Percentiles rank a stretch among this genome's conserved stretches.
Conservation (phyloP, 768 basidiomycete genomes). For the Harrya chromipes region DNA sequence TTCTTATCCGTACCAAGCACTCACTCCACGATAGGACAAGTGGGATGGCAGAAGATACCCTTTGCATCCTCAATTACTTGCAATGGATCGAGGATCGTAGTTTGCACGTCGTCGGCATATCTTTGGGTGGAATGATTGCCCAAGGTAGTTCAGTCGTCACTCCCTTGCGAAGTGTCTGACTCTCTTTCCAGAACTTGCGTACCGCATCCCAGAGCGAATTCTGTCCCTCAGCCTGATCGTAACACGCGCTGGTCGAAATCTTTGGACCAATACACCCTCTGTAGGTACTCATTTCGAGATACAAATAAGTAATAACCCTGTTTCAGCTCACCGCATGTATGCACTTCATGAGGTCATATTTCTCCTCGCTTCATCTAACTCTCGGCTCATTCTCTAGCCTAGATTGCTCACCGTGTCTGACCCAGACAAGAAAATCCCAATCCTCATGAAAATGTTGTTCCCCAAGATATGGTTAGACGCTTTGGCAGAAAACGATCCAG, state of each 20-base stretch:
- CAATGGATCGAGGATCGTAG: conserved; percentile 64
- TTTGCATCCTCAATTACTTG: conserved; percentile 64
- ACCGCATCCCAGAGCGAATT: conserved; percentile 62
- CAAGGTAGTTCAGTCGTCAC: conserved; percentile 46
- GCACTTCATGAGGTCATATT: conserved; percentile 34
- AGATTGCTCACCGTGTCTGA: conserved; percentile 41
- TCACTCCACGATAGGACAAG: conserved; percentile 46
- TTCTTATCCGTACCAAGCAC: neutral
- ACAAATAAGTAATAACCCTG: neutral
- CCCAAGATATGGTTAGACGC: conserved; percentile 59
- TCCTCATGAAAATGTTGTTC: conserved; percentile 57
- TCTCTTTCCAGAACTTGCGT: conserved; percentile 55
- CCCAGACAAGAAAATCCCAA: conserved; percentile 44
- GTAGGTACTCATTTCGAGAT: conserved; percentile 35
- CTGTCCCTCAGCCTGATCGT: conserved; percentile 63
- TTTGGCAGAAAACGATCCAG: conserved; percentile 47
- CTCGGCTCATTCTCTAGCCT: conserved; percentile 8
- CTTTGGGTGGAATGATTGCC: conserved; percentile 83
- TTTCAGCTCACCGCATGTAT: conserved; percentile 40
- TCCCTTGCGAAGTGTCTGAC: neutral
- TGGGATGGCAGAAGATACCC: conserved; percentile 73
- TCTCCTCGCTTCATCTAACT: neutral
- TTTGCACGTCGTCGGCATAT: conserved; percentile 70
- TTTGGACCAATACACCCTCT: conserved; percentile 61
- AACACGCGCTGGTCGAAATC: conserved; percentile 62